Percentiles rank a stretch among this genome's conserved stretches.
Conservation (phyloP, 2,329 filamentous ascomycete genomes). For the Fusarium acutatum region DNA sequence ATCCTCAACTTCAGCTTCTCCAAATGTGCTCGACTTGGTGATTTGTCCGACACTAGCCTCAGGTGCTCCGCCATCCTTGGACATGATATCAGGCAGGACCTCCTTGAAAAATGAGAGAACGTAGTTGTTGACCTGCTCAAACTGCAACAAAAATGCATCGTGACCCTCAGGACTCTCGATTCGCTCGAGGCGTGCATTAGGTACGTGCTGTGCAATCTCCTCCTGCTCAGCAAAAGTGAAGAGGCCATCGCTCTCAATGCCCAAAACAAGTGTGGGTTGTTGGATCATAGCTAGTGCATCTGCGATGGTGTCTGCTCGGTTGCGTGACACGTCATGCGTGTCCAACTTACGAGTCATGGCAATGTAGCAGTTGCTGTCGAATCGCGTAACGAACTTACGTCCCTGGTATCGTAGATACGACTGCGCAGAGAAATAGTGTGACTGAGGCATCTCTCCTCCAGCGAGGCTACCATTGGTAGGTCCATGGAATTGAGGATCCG, state of each 20-base stretch:
- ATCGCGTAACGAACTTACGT: conserved; percentile 94
- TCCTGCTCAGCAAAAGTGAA: conserved; percentile 98
- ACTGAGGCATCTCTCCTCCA: conserved; percentile 64
- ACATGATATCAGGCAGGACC: conserved; percentile 89
- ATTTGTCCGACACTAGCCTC: conserved; percentile 66
- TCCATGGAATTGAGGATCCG: conserved; percentile 75
- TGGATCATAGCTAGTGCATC: conserved; percentile 83
- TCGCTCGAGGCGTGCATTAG: conserved; percentile 78
- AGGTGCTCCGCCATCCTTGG: conserved; percentile 59
- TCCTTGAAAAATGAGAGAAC: conserved; percentile 85
- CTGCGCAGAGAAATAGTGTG: conserved; percentile 97
- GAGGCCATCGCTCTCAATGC: conserved; percentile 93
- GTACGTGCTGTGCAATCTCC: conserved; percentile 85
- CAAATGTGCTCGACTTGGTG: conserved; percentile 90
- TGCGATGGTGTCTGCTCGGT: conserved; percentile 72
- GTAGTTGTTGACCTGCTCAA: conserved; percentile 94
- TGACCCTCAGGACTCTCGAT: conserved; percentile 97
- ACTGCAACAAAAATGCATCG: conserved; percentile 95
- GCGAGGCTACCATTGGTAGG: conserved; percentile 61
- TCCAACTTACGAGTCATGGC: conserved; percentile 98
- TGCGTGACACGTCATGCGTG: conserved; percentile 91
- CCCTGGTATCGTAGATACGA: conserved; percentile 98
- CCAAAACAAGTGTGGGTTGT: conserved; percentile 89
- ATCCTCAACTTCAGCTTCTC: conserved; percentile 94
- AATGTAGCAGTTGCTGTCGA: conserved; percentile 99